Conservation (phyloP, 352 stramenopile species). For the Phytophthora meadii region DNA sequence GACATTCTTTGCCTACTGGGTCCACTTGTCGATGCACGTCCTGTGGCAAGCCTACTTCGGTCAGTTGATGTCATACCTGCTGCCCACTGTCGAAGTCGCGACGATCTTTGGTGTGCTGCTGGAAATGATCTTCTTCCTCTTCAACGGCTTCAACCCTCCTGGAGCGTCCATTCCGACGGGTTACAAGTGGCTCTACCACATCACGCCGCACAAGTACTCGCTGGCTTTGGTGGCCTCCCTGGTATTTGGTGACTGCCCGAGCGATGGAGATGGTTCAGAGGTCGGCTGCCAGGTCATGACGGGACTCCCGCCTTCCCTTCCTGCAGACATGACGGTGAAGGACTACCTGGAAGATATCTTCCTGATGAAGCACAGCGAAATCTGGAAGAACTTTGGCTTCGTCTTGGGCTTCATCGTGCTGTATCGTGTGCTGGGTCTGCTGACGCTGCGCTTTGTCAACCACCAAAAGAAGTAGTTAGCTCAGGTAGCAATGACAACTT, state of each 20-base stretch:
- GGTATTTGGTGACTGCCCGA: slow-evolving; percentile 27
- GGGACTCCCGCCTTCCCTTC: slow-evolving; percentile 30
- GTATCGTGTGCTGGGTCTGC: slow-evolving; percentile 25
- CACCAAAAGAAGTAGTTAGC: slow-evolving; percentile 48
- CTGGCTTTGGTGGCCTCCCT: slow-evolving; percentile 10
- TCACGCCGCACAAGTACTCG: slow-evolving; percentile 29
- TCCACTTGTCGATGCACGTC: slow-evolving; percentile 25
- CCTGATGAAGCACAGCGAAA: slow-evolving; percentile 41
- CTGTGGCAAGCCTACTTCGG: slow-evolving; percentile 32
- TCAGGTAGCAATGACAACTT: no score
- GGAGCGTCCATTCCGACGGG: slow-evolving; percentile 12
- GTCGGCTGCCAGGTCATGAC: slow-evolving; percentile 44
- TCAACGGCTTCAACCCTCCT: slow-evolving; percentile 32
- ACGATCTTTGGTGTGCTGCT: slow-evolving; percentile 44
- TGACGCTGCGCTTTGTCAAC: slow-evolving; percentile 33
- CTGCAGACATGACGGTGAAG: slow-evolving; percentile 37
- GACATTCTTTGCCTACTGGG: slow-evolving; percentile 28
- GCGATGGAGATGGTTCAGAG: slow-evolving; percentile 22
- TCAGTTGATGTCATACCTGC: slow-evolving; percentile 38
- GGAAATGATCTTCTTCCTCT: slow-evolving; percentile 25
- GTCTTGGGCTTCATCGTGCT: slow-evolving; percentile 34
- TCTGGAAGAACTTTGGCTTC: slow-evolving; percentile 36
- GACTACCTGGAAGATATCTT: slow-evolving; percentile 37
- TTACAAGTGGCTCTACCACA: slow-evolving; percentile 29
- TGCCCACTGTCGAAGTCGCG: slow-evolving; percentile 49